Base-by-base conservation (phyloP, 176 grass and related monocot genomes). In the Canna indica region DNA sequence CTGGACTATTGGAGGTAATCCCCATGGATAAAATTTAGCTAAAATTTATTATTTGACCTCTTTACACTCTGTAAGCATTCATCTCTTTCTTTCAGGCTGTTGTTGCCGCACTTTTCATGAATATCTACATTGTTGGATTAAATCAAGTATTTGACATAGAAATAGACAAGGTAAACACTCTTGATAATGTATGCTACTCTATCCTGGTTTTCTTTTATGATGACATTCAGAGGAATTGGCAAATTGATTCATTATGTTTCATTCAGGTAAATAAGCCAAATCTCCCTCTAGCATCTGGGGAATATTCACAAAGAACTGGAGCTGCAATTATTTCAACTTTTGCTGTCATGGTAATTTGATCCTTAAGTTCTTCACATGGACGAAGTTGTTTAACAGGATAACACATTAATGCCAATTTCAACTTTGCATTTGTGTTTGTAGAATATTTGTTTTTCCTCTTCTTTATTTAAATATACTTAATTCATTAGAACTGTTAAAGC, bases 141-240 rank as follows among this genome's bases (percentile, higher is more conserved):
- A 99, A 99, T 82, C 90, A 94, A 76, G 47, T 99, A 29, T 99
- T 82, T 31, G 95, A 99, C 76, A 86, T 99, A 80, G 90, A 93
- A 72, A 99, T 99, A 52, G 95, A 99, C 67, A 99, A 99, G 84
- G 95, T 99, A 83, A 75, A n/a, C n/a, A n/a, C n/a, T n/a, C n/a
- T n/a, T n/a, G n/a, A n/a, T n/a, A n/a, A n/a, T 46, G 44, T 46
- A 14, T 12, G 4, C 15, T 18, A 20, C 47, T 18, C 47, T 61
- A 30, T 30, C 31, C 58, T 30, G 11, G 25, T 61, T 61, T 30
- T 59, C 34, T 29, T 14, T 26, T 36, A 8, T 53, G 65, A 13
- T 65, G 20, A 16, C 28, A 16, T 3, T 29, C 12, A 11, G 58
- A 10, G 24, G 58, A 32, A 61, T 30, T 13, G 52, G n/a, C 15